A percentile compares a stretch with the other conserved stretches of the same genome.
These are phyloP conservation scores for Plenodomus biglobosus DNA, from an alignment of 2,329 filamentous ascomycete genomes.

Conservation along the genomic window DNA sequence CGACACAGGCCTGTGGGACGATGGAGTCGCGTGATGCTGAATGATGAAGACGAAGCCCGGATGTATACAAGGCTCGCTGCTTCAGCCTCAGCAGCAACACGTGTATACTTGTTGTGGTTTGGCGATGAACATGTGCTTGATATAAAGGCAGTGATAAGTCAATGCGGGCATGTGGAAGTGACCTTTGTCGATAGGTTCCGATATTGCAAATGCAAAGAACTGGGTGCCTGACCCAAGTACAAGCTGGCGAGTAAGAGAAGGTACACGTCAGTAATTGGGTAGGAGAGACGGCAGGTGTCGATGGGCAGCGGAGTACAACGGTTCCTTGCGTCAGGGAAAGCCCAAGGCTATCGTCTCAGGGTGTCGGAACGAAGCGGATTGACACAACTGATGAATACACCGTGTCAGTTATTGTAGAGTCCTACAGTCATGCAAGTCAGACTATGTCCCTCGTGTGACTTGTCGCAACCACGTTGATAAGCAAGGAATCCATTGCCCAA, in stretches of 20 bases:
- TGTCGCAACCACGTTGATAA: constrained; percentile 21
- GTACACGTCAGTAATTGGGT: constrained; percentile 19
- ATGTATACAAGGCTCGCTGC: not conserved
- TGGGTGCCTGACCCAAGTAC: constrained; percentile 14
- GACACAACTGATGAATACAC: constrained; percentile 5
- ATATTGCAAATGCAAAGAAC: constrained; percentile 4
- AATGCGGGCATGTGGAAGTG: constrained; percentile 18
- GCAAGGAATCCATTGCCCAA: constrained; percentile 17
- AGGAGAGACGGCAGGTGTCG: constrained; percentile 18
- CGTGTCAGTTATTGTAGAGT: constrained; percentile 29
- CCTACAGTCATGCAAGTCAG: constrained; percentile 31
- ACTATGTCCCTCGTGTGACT: constrained; percentile 31
- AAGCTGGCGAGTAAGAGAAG: constrained; percentile 7
- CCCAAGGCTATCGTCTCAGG: constrained; percentile 19
- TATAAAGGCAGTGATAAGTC: constrained; percentile 12
- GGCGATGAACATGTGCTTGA: constrained; percentile 4
- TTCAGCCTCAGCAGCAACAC: not conserved
- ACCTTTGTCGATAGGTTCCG: constrained; percentile 6
- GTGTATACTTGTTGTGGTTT: not conserved
- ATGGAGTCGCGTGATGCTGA: constrained; percentile 1
- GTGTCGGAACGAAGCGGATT: constrained; percentile 16
- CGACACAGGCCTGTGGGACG: constrained; percentile 31
- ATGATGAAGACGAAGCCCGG: not conserved
- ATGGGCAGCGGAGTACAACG: constrained; percentile 23
- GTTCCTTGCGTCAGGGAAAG: constrained; percentile 31